Conservation (phyloP, 2,329 filamentous ascomycete genomes). For the Fonsecaea erecta region DNA sequence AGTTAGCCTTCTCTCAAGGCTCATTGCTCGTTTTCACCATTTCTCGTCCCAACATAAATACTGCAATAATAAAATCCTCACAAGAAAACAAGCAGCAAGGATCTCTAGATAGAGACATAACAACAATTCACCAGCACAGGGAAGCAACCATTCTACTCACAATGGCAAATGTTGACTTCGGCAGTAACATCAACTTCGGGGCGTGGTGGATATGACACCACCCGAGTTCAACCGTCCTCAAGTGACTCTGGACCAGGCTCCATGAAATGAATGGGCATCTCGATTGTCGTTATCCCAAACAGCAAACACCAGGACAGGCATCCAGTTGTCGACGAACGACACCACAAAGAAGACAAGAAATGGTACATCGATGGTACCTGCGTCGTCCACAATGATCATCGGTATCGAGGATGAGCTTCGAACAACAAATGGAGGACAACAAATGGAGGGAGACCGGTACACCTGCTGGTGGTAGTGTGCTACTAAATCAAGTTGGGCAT, state of each 20-base stretch:
- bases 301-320: neutral
- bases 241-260: neutral
- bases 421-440: neutral
- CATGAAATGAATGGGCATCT: neutral
- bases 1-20: neutral
- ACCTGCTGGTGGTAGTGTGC: neutral
- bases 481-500: neutral
- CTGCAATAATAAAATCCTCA: neutral
- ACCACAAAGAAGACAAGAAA: neutral
- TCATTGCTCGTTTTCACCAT: neutral
- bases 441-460: neutral
- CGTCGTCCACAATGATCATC: neutral
- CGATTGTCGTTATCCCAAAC: neutral
- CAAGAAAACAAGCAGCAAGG: neutral
- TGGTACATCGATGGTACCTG: neutral
- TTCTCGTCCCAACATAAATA: neutral
- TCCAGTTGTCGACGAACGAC: neutral
- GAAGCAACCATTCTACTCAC: neutral
- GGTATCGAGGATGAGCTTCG: neutral
- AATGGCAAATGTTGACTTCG: neutral
- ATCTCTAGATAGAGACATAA: neutral
- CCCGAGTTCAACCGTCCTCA: neutral
- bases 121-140: neutral
- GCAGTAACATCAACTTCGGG: slow-evolving; percentile 1
- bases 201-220: slow-evolving; percentile 3